Percentiles rank a stretch among this genome's conserved stretches.
Evolutionary conservation across 306 rosid genomes (phyloP).

Genomic region (Dalbergia cochinchinensis): DNA sequence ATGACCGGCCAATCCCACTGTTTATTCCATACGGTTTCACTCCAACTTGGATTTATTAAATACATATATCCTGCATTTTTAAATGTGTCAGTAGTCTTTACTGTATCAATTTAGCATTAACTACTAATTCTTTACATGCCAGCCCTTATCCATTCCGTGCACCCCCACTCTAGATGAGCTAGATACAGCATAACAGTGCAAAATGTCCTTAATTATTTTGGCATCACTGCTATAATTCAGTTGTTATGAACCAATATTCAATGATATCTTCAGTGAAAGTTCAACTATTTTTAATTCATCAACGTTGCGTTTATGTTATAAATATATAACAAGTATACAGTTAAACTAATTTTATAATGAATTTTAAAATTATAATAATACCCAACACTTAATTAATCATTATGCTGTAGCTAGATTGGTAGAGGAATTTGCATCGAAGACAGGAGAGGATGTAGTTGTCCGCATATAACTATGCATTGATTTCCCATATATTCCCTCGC

Average conservation of each 20-base stretch:
- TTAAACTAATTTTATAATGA: background rate
- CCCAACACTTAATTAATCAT: background rate
- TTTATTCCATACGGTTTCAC: conserved; percentile 37
- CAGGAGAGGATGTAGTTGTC: background rate
- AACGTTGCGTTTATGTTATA: background rate
- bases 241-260: conserved; percentile 13
- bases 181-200: background rate
- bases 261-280: background rate
- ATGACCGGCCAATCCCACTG: conserved; percentile 48
- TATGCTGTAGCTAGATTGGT: background rate
- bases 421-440: background rate
- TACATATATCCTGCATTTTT: background rate
- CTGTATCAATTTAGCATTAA: background rate
- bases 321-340: background rate
- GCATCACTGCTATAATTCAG: background rate
- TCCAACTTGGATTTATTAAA: conserved; percentile 29
- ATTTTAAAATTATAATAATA: background rate
- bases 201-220: background rate
- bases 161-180: background rate
- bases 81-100: background rate
- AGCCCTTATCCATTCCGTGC: conserved; percentile 17
- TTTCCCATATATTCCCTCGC: background rate
- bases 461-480: background rate
- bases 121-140: background rate
- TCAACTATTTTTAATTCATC: conserved; percentile 5